Evolutionary conservation across 768 basidiomycete species (phyloP).

Genomic region (Suillus subaureus): DNA sequence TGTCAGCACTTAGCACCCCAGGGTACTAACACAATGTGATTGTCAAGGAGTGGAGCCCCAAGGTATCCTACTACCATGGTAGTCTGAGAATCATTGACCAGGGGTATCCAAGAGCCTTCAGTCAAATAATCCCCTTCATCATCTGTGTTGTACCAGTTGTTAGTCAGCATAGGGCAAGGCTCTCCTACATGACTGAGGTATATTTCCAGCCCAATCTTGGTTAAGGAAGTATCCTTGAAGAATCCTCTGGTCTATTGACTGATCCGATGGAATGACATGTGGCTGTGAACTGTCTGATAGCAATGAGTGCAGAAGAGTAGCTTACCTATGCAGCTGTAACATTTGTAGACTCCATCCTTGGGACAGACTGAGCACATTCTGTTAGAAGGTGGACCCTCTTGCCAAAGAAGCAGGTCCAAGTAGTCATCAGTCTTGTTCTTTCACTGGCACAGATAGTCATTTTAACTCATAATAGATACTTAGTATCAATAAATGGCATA

Average conservation of each 20-base stretch:
- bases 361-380: background rate
- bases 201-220: background rate
- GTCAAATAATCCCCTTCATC: background rate
- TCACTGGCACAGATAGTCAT: constrained; percentile 9
- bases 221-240: background rate
- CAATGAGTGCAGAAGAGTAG: constrained; percentile 6
- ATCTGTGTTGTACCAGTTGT: background rate
- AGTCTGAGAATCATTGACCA: background rate
- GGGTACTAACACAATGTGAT: background rate
- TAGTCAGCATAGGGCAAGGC: constrained; percentile 15
- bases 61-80: background rate
- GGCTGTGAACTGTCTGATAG: background rate
- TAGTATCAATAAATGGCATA: too few relatives aligned
- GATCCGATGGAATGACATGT: constrained; percentile 7
- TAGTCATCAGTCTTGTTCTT: background rate
- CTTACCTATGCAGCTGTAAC: background rate
- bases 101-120: background rate
- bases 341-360: constrained; percentile 1
- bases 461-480: background rate
- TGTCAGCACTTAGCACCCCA: background rate
- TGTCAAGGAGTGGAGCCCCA: background rate
- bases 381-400: background rate
- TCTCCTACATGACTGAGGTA: constrained; percentile 8
- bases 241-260: background rate
- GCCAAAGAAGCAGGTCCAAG: background rate